These are phyloP conservation scores for Neopestalotiopsis clavispora DNA, from an alignment of 2,329 filamentous ascomycete genomes.

Conservation along the genomic window DNA sequence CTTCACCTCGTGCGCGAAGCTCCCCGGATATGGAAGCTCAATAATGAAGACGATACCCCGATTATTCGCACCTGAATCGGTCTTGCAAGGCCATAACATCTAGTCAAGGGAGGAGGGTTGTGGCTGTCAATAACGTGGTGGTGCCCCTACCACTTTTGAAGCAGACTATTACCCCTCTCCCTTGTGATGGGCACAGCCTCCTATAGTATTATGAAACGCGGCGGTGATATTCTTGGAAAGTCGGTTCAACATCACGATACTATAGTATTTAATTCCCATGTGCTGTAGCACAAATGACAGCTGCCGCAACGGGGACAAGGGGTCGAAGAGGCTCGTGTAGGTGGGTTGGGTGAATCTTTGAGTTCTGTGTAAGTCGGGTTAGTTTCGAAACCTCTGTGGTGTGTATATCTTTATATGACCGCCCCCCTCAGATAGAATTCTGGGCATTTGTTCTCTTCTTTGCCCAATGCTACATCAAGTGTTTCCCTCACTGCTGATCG, in stretches of 20 bases:
- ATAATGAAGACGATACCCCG: no score
- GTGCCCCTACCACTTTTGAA: background rate
- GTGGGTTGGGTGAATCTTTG: background rate
- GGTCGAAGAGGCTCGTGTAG: background rate
- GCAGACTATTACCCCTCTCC: background rate
- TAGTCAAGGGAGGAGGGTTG: no score
- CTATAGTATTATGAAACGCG: background rate
- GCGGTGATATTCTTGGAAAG: background rate
- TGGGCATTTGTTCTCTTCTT: background rate
- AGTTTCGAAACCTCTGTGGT: background rate
- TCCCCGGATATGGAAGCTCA: no score
- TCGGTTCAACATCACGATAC: background rate
- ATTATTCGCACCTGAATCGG: no score
- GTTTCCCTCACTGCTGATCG: background rate
- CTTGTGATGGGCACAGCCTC: background rate
- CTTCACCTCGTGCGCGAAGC: no score
- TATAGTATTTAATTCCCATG: background rate
- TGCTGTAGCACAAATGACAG: background rate
- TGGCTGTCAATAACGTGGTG: no score
- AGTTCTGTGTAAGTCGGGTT: background rate
- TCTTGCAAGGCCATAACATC: no score
- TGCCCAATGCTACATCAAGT: background rate
- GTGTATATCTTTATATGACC: background rate
- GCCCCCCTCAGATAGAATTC: background rate
- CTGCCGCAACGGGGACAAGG: background rate